Evolutionary conservation across 1,284 basidiomycete genomes (phyloP), one percentile per base, ranked within the genome.

Genomic region (Mycosarcoma mackinlayi): DNA sequence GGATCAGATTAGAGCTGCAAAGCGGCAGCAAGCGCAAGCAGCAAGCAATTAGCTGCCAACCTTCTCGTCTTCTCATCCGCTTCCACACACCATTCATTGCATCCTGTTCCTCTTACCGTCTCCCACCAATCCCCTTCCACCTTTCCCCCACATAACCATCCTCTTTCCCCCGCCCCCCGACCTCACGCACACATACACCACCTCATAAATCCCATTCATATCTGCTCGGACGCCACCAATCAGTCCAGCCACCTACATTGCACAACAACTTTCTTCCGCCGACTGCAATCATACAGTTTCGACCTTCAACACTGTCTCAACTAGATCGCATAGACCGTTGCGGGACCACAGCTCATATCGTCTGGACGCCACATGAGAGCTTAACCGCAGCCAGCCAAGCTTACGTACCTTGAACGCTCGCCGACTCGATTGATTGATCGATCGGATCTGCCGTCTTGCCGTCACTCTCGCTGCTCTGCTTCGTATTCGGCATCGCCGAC

Each of bases 171-270:
- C 47, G 25, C 24, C 25, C 24, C 25, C 41, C 31, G 31, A 41
- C 41, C 44, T 35, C 47, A 44, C 37, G 38, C 37, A 34, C 30
- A 46, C 42, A 34, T 27, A 48, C n/a, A 35, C 6, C 19, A 21
- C 44, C 23, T 39, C 39, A 16, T 11, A 21, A 16, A 33, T 24
- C 41, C 18, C 18, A 23, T 46, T 34, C 35, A 40, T 47, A 30
- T 52, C n/a, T 24, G 14, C 19, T 24, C 37, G 30, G 33, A 44
- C 58, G 58, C 58, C 44, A 60, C 39, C 46, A 49, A 42, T 30
- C 45, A 56, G 27, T 18, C 28, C 37, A 40, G 54, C 46, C 54
- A 52, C 39, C 23, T n/a, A 34, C 27, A 16, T n/a, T 28, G 28
- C 21, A 31, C 28, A 46, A n/a, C n/a, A n/a, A n/a, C 30, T 10